Conservation (phyloP, 2,329 filamentous ascomycete genomes). For the Emmonsiellopsis sp. region DNA sequence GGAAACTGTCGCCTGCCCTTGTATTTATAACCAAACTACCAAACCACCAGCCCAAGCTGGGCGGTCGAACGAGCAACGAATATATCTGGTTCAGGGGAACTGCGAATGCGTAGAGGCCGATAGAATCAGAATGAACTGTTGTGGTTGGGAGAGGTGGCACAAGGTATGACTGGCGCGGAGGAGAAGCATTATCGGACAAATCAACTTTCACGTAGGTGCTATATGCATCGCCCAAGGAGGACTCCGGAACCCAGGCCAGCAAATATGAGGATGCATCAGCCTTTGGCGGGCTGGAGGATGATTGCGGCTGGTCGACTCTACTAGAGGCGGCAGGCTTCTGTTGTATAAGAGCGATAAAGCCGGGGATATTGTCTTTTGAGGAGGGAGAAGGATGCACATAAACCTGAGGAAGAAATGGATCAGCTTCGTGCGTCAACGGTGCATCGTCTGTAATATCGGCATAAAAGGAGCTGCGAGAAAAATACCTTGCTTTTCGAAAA, state of each 20-base stretch:
- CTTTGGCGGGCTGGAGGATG: slow-evolving; percentile 34
- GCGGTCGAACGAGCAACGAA: slow-evolving; percentile 79
- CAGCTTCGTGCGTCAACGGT: background rate
- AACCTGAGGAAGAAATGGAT: slow-evolving; percentile 49
- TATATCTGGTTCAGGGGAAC: slow-evolving; percentile 86
- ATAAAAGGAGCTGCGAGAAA: background rate
- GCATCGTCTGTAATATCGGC: background rate
- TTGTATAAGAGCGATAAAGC: slow-evolving; percentile 86
- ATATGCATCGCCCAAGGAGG: slow-evolving; percentile 73
- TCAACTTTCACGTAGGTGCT: slow-evolving; percentile 95
- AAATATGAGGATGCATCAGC: slow-evolving; percentile 62
- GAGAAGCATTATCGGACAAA: slow-evolving; percentile 69
- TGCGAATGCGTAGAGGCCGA: slow-evolving; percentile 82
- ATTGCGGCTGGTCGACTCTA: slow-evolving; percentile 24
- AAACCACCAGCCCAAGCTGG: slow-evolving; percentile 97
- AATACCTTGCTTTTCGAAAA: slow-evolving; percentile 92
- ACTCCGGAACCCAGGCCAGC: slow-evolving; percentile 88
- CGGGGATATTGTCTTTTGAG: slow-evolving; percentile 88
- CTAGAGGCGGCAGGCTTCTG: slow-evolving; percentile 54
- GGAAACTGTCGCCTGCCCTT: slow-evolving; percentile 81
- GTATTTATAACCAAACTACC: slow-evolving; percentile 92
- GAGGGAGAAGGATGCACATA: slow-evolving; percentile 93
- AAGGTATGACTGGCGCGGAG: slow-evolving; percentile 78
- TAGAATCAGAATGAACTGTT: slow-evolving; percentile 60
- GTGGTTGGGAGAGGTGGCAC: slow-evolving; percentile 86